phyloP scores from a whole-genome alignment of 129 eudicot species.

The Artemisia argyi region DNA sequence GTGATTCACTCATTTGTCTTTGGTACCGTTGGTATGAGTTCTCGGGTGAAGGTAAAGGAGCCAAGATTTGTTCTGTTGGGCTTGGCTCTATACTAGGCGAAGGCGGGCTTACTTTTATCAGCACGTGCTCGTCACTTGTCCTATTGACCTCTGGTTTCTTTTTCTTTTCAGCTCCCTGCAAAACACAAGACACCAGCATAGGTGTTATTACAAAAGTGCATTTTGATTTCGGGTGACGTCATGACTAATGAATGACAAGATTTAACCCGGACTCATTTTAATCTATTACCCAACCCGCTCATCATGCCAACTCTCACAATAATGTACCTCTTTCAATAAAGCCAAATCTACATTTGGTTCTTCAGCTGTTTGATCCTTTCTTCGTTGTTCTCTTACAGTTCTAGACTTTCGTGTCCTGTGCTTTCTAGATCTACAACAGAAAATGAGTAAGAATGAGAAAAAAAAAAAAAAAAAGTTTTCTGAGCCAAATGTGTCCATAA shows the following conservation, averaged over 20 bases:
- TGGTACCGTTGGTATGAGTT: constrained; percentile 27
- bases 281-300: neutral
- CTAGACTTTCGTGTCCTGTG: constrained; percentile 45
- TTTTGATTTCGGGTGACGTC: no score
- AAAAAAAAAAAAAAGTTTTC: neutral
- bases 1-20: constrained; percentile 45
- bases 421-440: constrained; percentile 44
- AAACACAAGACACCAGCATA: neutral
- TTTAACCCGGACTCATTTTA: neutral
- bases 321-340: constrained; percentile 37
- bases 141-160: constrained; percentile 20
- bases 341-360: constrained; percentile 26
- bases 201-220: neutral
- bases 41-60: constrained; percentile 29
- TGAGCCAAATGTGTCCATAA: neutral
- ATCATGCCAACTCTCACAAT: neutral
- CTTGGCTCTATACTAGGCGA: constrained; percentile 16
- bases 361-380: constrained; percentile 34
- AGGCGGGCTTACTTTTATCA: constrained; percentile 34
- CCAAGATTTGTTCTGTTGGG: constrained; percentile 21
- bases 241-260: neutral
- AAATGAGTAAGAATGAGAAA: neutral
- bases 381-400: constrained; percentile 30
- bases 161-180: constrained; percentile 34
- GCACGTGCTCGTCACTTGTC: constrained; percentile 22